Evolutionary conservation across 2,329 filamentous ascomycete species (phyloP), one percentile per base, ranked within the genome.

Genomic region (Chaetomiaceae sp.): DNA sequence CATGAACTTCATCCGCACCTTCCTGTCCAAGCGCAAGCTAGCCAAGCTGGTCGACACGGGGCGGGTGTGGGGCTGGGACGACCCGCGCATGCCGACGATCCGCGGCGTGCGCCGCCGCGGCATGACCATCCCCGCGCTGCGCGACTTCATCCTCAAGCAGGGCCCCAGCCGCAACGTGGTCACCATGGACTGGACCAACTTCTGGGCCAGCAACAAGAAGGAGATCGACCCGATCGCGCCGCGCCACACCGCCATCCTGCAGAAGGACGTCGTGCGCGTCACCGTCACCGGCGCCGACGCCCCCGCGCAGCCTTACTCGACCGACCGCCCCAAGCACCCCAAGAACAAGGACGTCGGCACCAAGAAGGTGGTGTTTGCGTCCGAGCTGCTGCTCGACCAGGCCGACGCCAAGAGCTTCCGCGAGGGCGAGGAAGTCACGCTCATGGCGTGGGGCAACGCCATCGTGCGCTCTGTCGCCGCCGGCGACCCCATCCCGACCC

Each of bases 371-470:
- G 75, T 80, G 20, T 94, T 84, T 65, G 86, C 85, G 62, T 76
- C 78, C 47, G 76, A 82, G 52, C 73, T 96, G 55, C 72, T 93
- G 50, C 71, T 97, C 42, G 91, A 96, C 63, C 91, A 96, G 68
- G 85, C 76, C 37, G 91, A 97, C 59, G 88, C 84, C 51, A 83
- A 84, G 64, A 78, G 77, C 20, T 94, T 96, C 69, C 84, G 81
- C 58, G 75, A 84, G 50, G 83, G 84, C 61, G 91, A 97, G 71
- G 90, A 96, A 67, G 87, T 97, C 59, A 96, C 91, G 0, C 75
- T 96, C 34, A 96, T 96, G 91, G 86, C 86, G 65, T 97, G 91
- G 91, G 93, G 91, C 58, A 94, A 95, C 60, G 88, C 86, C 11
- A 79, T 89, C 55, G 85, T 93, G 19, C 79, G 82, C 45, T 79